A percentile compares a stretch with the other conserved stretches of the same genome.
These are phyloP conservation scores for Infundibulicybe gibba DNA, from an alignment of 768 basidiomycete species.

Conservation along the genomic window DNA sequence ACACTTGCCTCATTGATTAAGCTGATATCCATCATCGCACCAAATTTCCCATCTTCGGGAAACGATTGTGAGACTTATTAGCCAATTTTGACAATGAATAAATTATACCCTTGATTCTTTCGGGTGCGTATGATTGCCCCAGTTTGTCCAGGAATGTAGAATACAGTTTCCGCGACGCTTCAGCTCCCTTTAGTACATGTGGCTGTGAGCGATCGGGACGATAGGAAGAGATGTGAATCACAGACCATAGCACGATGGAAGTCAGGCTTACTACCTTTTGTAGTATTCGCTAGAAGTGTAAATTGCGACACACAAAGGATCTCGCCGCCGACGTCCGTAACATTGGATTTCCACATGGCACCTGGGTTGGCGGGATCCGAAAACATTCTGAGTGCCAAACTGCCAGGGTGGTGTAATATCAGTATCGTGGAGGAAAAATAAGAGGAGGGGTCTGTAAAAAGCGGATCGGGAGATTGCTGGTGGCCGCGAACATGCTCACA, in stretches of 20 bases:
- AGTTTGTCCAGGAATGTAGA: slow-evolving; percentile 68
- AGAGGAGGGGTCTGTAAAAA: background rate
- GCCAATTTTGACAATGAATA: slow-evolving; percentile 2
- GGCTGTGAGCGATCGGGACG: background rate
- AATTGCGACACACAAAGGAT: slow-evolving; percentile 95
- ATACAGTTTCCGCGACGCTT: slow-evolving; percentile 68
- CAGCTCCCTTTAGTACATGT: slow-evolving; percentile 46
- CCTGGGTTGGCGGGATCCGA: slow-evolving; percentile 48
- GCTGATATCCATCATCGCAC: slow-evolving; percentile 93
- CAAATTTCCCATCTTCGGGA: slow-evolving; percentile 80
- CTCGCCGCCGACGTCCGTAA: slow-evolving; percentile 87
- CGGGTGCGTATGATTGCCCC: slow-evolving; percentile 59
- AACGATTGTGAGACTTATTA: slow-evolving; percentile 3
- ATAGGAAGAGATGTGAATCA: background rate
- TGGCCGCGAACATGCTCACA: slow-evolving; percentile 39
- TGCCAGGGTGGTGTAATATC: slow-evolving; percentile 21
- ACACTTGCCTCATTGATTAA: slow-evolving; percentile 78
- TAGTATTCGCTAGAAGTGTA: slow-evolving; percentile 82
- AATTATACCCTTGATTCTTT: slow-evolving; percentile 73
- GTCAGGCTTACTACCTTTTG: slow-evolving; percentile 88
- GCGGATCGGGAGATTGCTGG: no score
- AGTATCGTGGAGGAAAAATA: slow-evolving; percentile 4
- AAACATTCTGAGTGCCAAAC: slow-evolving; percentile 73
- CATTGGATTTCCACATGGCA: slow-evolving; percentile 82
- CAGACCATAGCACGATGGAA: slow-evolving; percentile 92